Percentiles rank a stretch among this genome's conserved stretches.
These are phyloP conservation scores for Xenosphaeropsis pyriputrescens DNA, from an alignment of 2,329 filamentous ascomycete species.

Conservation along the genomic window DNA sequence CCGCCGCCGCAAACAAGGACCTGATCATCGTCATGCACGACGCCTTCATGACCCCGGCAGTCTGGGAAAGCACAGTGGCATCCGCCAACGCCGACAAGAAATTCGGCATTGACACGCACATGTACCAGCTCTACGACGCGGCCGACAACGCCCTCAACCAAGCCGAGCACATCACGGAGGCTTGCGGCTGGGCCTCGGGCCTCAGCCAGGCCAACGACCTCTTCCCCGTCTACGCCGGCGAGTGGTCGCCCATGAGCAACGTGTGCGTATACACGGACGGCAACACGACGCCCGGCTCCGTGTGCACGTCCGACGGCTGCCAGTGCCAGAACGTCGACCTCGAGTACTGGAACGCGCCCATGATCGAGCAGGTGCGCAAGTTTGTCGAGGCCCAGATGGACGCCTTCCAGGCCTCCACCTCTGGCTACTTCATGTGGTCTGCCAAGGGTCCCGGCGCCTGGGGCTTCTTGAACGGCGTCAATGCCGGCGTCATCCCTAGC, in stretches of 20 bases:
- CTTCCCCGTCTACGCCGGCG: constrained; percentile 24
- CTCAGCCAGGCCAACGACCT: constrained; percentile 13
- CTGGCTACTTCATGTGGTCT: constrained; percentile 25
- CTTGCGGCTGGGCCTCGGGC: constrained; percentile 20
- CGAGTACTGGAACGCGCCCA: constrained; percentile 18
- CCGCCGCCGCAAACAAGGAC: constrained; percentile 16
- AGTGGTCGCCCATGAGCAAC: constrained; percentile 23
- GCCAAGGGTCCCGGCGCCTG: constrained; percentile 22
- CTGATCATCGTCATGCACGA: constrained; percentile 24
- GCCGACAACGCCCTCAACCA: constrained; percentile 20
- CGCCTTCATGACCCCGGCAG: constrained; percentile 15
- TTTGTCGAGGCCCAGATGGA: constrained; percentile 26
- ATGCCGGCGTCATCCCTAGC: constrained; percentile 20
- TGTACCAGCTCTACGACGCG: constrained; percentile 23
- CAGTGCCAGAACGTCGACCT: constrained; percentile 20
- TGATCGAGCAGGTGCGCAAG: constrained; percentile 19
- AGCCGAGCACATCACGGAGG: constrained; percentile 21
- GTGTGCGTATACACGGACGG: constrained; percentile 24
- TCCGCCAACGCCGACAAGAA: constrained; percentile 6
- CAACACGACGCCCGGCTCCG: constrained; percentile 17
- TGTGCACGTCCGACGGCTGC: constrained; percentile 18
- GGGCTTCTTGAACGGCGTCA: constrained; percentile 21
- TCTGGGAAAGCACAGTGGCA: constrained; percentile 18
- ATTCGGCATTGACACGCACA: constrained; percentile 24
- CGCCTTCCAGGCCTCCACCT: constrained; percentile 19